Evolutionary conservation across 2,329 filamentous ascomycete genomes (phyloP).

Genomic region (Fusarium sp.): DNA sequence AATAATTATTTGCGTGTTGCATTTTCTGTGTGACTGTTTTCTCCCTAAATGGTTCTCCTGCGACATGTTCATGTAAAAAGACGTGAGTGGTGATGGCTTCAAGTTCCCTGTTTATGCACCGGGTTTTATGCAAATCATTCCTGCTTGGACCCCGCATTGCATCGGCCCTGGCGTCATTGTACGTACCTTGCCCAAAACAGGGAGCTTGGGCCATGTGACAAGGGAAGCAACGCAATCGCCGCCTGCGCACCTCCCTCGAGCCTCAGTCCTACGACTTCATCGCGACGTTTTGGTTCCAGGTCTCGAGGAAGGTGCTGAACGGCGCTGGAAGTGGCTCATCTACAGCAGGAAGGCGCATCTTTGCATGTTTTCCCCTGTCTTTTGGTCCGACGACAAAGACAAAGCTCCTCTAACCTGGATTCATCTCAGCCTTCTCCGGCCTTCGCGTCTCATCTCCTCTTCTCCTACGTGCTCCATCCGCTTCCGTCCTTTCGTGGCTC

Average conservation of each 20-base stretch:
- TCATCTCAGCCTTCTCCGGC: conserved; percentile 33
- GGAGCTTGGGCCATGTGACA: conserved; percentile 49
- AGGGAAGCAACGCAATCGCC: conserved; percentile 27
- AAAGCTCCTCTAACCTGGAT: conserved; percentile 30
- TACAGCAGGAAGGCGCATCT: conserved; percentile 26
- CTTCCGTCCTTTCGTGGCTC: conserved; percentile 17
- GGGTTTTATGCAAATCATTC: conserved; percentile 39
- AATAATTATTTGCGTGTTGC: conserved; percentile 17
- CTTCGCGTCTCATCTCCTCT: conserved; percentile 32
- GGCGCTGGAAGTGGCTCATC: not conserved
- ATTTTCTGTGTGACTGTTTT: not conserved
- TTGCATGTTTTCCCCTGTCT: conserved; percentile 24
- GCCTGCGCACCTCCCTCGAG: conserved; percentile 25
- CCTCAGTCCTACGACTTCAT: conserved; percentile 33
- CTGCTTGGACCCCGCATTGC: conserved; percentile 40
- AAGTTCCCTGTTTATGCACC: conserved; percentile 34
- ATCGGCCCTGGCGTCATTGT: conserved; percentile 40
- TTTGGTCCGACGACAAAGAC: conserved; percentile 24
- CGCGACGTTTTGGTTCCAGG: conserved; percentile 9
- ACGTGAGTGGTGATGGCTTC: conserved; percentile 5
- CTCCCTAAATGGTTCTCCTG: not conserved
- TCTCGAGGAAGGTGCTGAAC: conserved; percentile 14
- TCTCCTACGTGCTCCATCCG: conserved; percentile 30
- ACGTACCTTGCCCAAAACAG: conserved; percentile 26
- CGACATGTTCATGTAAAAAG: not conserved